Conservation (phyloP, 352 stramenopile species). For the Phytophthora kernoviae region DNA sequence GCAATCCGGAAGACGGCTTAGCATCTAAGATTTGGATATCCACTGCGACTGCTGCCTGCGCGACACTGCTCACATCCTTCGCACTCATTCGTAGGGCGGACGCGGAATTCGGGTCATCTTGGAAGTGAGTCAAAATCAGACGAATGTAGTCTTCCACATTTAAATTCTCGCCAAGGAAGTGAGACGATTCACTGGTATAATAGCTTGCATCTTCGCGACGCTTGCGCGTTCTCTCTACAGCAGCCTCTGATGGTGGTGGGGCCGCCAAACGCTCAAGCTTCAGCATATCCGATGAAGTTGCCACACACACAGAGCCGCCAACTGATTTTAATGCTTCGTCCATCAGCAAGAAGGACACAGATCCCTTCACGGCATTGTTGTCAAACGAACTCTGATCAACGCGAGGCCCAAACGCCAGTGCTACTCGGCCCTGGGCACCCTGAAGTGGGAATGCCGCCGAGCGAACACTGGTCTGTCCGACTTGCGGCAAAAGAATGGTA, state of each 20-base stretch:
- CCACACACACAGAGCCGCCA: slow-evolving; percentile 56
- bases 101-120: slow-evolving; percentile 49
- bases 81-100: slow-evolving; percentile 48
- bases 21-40: slow-evolving; percentile 82
- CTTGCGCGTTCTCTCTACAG: slow-evolving; percentile 40
- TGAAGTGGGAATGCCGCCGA: slow-evolving; percentile 70
- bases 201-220: slow-evolving; percentile 48
- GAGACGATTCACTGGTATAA: slow-evolving; percentile 45
- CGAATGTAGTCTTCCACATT: slow-evolving; percentile 64
- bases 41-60: slow-evolving; percentile 63
- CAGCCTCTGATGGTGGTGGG: slow-evolving; percentile 27
- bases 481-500: slow-evolving; percentile 62
- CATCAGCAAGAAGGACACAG: slow-evolving; percentile 71
- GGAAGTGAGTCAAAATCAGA: slow-evolving; percentile 63
- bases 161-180: slow-evolving; percentile 39
- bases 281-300: slow-evolving; percentile 73
- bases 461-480: slow-evolving; percentile 53
- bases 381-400: slow-evolving; percentile 57
- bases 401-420: slow-evolving; percentile 60
- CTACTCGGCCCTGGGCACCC: slow-evolving; percentile 51
- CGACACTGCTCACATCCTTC: slow-evolving; percentile 49
- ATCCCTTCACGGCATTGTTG: slow-evolving; percentile 61
- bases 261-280: slow-evolving; percentile 44
- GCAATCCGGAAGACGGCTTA: slow-evolving; percentile 78
- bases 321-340: slow-evolving; percentile 41